These are phyloP conservation scores for Diplogelasinospora grovesii DNA, from an alignment of 495 filamentous ascomycete species.

Conservation along the genomic window DNA sequence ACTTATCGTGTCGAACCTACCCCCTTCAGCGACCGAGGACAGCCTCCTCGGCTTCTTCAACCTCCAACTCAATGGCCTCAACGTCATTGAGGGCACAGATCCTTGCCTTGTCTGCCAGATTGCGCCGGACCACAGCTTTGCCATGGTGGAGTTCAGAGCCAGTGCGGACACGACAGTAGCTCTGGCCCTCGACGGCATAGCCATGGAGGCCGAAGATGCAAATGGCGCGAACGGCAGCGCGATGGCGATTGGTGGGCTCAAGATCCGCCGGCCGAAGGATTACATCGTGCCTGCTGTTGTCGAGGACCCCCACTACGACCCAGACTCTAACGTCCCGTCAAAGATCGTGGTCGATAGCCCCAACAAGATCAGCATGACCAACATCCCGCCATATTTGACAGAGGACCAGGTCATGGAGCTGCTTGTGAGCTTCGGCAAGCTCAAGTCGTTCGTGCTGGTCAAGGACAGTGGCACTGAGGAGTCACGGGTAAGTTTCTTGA, in stretches of 20 bases:
- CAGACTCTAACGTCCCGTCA: slow-evolving; percentile 59
- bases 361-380: slow-evolving; percentile 89
- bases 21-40: slow-evolving; percentile 61
- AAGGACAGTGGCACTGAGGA: slow-evolving; percentile 83
- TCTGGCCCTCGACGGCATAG: slow-evolving; percentile 80
- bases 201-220: slow-evolving; percentile 68
- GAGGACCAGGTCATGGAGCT: slow-evolving; percentile 91
- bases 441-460: slow-evolving; percentile 87
- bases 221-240: slow-evolving; percentile 46
- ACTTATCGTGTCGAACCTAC: slow-evolving; percentile 79
- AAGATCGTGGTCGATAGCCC: slow-evolving; percentile 81
- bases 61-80: slow-evolving; percentile 86
- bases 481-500: slow-evolving; percentile 62
- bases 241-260: slow-evolving; percentile 54
- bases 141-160: slow-evolving; percentile 85
- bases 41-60: slow-evolving; percentile 83
- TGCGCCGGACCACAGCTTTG: slow-evolving; percentile 69
- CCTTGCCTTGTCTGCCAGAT: slow-evolving; percentile 83
- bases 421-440: slow-evolving; percentile 79
- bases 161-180: slow-evolving; percentile 84
- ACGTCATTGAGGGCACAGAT: slow-evolving; percentile 76
- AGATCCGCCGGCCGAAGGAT: slow-evolving; percentile 88
- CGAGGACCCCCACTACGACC: slow-evolving; percentile 71
- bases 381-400: slow-evolving; percentile 77
- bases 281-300: slow-evolving; percentile 84